phyloP scores from a whole-genome alignment of 306 rosid species.

The Glycine soja region DNA sequence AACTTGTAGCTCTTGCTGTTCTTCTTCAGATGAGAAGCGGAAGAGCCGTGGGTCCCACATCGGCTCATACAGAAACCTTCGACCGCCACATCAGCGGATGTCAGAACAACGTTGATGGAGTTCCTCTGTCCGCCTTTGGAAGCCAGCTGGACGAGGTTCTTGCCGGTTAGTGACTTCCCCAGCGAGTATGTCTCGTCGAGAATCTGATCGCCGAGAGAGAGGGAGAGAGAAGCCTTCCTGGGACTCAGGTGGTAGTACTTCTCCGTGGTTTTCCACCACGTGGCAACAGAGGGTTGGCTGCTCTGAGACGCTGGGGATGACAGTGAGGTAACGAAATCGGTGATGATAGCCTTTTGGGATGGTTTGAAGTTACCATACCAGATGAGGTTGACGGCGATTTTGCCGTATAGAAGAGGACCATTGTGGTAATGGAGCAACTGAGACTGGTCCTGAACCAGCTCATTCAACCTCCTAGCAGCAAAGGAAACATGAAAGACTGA shows the following conservation, averaged over 20 bases:
- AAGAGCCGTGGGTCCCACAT: conserved; percentile 81
- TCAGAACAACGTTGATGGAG: conserved; percentile 76
- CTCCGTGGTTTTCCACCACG: conserved; percentile 89
- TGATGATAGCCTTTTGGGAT: conserved; percentile 70
- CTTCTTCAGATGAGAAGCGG: conserved; percentile 14
- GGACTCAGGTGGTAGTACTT: conserved; percentile 68
- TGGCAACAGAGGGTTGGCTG: conserved; percentile 66
- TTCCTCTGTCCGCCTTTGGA: conserved; percentile 65
- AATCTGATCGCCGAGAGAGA: conserved; percentile 59
- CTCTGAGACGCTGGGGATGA: conserved; percentile 40
- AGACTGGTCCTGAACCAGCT: conserved; percentile 63
- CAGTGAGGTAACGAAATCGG: conserved; percentile 74
- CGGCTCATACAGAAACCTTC: conserved; percentile 74
- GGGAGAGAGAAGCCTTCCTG: conserved; percentile 53
- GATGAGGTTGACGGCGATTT: conserved; percentile 71
- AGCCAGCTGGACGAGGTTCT: conserved; percentile 62
- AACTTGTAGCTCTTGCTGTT: conserved; percentile 52
- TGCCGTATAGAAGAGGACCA: conserved; percentile 82
- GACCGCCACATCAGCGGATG: conserved; percentile 71
- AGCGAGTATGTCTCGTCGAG: conserved; percentile 65
- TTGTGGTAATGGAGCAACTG: conserved; percentile 80
- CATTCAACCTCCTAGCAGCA: conserved; percentile 60
- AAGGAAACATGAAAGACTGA: conserved; percentile 54
- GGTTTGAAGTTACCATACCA: conserved; percentile 91
- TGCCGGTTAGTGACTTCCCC: conserved; percentile 68